phyloP scores from a whole-genome alignment of 768 basidiomycete genomes.

The Termitomyces sp. region DNA sequence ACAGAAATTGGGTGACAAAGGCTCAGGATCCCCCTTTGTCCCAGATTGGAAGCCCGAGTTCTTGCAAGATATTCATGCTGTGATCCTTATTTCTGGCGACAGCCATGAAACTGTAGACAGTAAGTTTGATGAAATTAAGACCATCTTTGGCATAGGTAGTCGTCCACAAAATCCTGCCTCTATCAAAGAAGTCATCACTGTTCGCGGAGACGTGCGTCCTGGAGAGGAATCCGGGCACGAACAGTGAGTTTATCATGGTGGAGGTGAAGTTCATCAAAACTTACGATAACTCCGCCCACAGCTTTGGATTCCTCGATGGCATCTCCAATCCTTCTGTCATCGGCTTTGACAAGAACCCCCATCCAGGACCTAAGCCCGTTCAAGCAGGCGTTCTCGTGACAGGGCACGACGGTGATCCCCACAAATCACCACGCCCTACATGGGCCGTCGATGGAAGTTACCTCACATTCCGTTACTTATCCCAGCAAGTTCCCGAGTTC shows the following conservation, averaged over 20 bases:
- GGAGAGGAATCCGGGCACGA: constrained; percentile 38
- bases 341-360: constrained; percentile 30
- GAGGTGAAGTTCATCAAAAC: not conserved
- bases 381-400: constrained; percentile 37
- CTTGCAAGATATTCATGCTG: constrained; percentile 38
- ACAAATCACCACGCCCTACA: constrained; percentile 18
- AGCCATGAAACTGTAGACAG: constrained; percentile 30
- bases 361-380: constrained; percentile 33
- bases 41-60: constrained; percentile 48
- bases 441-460: constrained; percentile 49
- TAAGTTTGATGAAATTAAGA: constrained; percentile 26
- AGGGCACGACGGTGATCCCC: constrained; percentile 36
- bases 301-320: constrained; percentile 49
- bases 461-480: constrained; percentile 44
- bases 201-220: constrained; percentile 38
- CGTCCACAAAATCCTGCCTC: constrained; percentile 17
- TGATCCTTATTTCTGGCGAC: constrained; percentile 46
- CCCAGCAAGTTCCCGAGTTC: constrained; percentile 50
- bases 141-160: constrained; percentile 25
- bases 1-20: constrained; percentile 31
- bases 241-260: constrained; percentile 25
- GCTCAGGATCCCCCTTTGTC: constrained; percentile 17
- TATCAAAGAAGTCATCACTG: constrained; percentile 30
- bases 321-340: constrained; percentile 43
- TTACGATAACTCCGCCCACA: constrained; percentile 10